phyloP scores from a whole-genome alignment of 129 eudicot species.

The Saposhnikovia divaricata region DNA sequence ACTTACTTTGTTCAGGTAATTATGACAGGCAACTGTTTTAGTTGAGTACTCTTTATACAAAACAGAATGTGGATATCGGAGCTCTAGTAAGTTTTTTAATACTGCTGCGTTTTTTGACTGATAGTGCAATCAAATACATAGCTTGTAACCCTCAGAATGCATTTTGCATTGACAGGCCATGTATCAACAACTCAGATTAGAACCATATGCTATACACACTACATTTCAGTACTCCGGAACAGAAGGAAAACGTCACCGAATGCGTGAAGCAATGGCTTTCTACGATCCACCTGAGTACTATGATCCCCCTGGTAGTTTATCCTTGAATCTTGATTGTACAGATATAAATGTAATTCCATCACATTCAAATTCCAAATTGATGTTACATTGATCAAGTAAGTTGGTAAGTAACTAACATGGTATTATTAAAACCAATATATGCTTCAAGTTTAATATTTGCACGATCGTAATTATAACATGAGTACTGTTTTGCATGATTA shows the following conservation, averaged over 20 bases:
- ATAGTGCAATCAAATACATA: background rate
- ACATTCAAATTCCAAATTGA: background rate
- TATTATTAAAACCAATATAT: background rate
- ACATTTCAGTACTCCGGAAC: constrained; percentile 95
- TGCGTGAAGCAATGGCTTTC: constrained; percentile 84
- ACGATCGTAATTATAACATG: background rate
- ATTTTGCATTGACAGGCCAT: constrained; percentile 39
- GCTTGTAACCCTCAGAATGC: background rate
- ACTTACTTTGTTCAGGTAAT: constrained; percentile 80
- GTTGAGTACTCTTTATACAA: background rate
- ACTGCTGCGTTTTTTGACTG: background rate
- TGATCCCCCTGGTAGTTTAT: constrained; percentile 56
- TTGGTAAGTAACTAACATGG: too few species aligned
- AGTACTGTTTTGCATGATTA: background rate
- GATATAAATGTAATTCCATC: background rate
- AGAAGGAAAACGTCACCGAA: constrained; percentile 80
- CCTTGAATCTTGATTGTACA: background rate
- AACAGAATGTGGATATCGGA: too few species aligned
- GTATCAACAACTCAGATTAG: constrained; percentile 82
- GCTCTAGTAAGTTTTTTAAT: background rate
- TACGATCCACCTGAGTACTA: constrained; percentile 93
- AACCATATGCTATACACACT: constrained; percentile 87
- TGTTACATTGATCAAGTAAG: background rate
- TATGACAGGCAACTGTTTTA: background rate
- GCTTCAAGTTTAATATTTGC: background rate